Evolutionary conservation across 2,329 filamentous ascomycete species (phyloP).

Genomic region (Fusarium setosum): DNA sequence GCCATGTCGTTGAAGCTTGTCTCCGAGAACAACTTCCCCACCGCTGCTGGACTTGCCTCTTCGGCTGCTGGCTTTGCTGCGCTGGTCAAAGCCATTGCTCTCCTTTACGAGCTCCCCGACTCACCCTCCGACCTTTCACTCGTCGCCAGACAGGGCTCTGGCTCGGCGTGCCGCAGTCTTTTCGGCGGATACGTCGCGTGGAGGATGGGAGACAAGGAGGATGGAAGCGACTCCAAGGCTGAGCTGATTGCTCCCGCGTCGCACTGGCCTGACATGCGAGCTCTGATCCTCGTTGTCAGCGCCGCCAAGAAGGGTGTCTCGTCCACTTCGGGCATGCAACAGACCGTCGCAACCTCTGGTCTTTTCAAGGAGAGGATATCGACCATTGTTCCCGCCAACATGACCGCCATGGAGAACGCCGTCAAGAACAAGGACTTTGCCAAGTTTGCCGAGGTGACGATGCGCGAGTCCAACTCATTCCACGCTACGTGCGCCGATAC

Average conservation of each 20-base stretch:
- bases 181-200: constrained; percentile 98
- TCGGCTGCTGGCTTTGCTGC: constrained; percentile 78
- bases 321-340: constrained; percentile 95
- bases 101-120: constrained; percentile 88
- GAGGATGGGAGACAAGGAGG: constrained; percentile 79
- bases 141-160: constrained; percentile 93
- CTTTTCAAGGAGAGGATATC: constrained; percentile 83
- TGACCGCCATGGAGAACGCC: constrained; percentile 87
- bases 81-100: constrained; percentile 85
- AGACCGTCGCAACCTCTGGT: constrained; percentile 90
- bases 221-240: constrained; percentile 89
- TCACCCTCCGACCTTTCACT: constrained; percentile 85
- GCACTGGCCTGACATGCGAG: constrained; percentile 97
- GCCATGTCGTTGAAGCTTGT: constrained; percentile 84
- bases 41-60: constrained; percentile 87
- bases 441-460: constrained; percentile 88
- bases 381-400: constrained; percentile 82
- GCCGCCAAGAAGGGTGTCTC: constrained; percentile 96
- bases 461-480: constrained; percentile 97
- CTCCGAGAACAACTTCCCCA: constrained; percentile 99
- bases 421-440: constrained; percentile 84
- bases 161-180: constrained; percentile 91
- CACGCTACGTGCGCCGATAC: constrained; percentile 96
- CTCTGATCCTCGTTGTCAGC: constrained; percentile 89
- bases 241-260: constrained; percentile 87